Conservation (phyloP, 257 asterid species). For the Apocynum venetum region DNA sequence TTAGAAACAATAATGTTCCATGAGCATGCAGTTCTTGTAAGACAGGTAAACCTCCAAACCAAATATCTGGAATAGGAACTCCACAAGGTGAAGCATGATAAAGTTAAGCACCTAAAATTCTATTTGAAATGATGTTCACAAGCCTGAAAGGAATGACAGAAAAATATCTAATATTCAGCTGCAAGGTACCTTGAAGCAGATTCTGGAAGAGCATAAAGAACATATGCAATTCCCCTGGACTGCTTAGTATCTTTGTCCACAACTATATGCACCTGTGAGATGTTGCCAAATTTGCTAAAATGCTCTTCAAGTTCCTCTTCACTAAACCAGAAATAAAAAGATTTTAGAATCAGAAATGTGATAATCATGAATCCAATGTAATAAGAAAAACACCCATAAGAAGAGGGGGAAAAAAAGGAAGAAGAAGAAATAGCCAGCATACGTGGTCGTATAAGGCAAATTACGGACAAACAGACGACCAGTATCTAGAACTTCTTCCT, state of each 20-base stretch:
- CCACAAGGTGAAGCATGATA: neutral
- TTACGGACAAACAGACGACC: slow-evolving; percentile 81
- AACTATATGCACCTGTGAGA: slow-evolving; percentile 80
- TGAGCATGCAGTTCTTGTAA: neutral
- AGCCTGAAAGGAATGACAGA: neutral
- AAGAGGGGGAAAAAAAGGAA: neutral
- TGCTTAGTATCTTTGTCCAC: slow-evolving; percentile 81
- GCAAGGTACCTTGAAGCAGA: slow-evolving; percentile 73
- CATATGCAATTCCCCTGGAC: slow-evolving; percentile 84
- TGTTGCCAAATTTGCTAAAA: slow-evolving; percentile 61
- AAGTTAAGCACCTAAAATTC: neutral
- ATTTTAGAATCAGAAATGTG: neutral
- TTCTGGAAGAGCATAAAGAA: slow-evolving; percentile 73
- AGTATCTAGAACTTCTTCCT: slow-evolving; percentile 49
- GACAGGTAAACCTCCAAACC: neutral
- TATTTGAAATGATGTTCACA: neutral
- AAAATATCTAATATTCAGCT: slow-evolving; percentile 6
- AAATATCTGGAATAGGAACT: neutral
- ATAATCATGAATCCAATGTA: neutral
- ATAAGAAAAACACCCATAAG: neutral
- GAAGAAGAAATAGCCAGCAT: slow-evolving; percentile 13
- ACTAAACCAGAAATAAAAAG: slow-evolving; percentile 31
- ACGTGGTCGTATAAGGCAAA: slow-evolving; percentile 86
- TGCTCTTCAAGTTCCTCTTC: slow-evolving; percentile 80
- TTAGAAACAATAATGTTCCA: neutral